Conservation (phyloP, 805 yeast species). For the Myxozyma monticola region DNA sequence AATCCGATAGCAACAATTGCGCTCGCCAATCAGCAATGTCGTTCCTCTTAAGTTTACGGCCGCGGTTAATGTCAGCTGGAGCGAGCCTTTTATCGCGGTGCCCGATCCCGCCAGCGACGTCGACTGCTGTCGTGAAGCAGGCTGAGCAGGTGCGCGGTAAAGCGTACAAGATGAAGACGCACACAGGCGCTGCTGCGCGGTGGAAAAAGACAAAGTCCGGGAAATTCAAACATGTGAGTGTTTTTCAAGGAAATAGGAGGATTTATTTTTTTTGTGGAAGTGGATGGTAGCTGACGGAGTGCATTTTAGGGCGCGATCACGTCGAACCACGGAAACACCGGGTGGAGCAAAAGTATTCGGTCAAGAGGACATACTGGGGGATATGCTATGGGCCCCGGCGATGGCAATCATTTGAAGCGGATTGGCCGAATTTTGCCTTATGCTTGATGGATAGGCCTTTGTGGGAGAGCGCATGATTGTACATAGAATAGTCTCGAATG, state of each 20-base stretch:
- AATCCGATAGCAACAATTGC: too few species aligned
- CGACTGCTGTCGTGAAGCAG: too few species aligned
- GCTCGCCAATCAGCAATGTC: too few species aligned
- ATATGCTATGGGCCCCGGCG: conserved; percentile 18
- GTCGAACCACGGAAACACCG: conserved; percentile 26
- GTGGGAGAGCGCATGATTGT: too few species aligned
- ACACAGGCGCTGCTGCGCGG: conserved; percentile 27
- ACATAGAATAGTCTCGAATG: too few species aligned
- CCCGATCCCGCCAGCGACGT: too few species aligned
- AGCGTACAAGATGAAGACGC: conserved; percentile 28
- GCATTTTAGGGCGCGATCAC: conserved; percentile 26
- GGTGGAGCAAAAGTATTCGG: conserved; percentile 15
- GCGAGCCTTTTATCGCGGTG: too few species aligned
- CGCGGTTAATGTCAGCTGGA: too few species aligned
- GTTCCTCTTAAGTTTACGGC: too few species aligned
- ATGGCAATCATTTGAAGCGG: conserved; percentile 23
- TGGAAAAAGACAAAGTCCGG: conserved; percentile 28
- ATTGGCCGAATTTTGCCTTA: conserved; percentile 18
- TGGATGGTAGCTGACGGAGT: neutral
- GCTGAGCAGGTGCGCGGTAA: too few species aligned
- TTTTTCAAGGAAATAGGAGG: neutral
- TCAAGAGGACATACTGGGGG: conserved; percentile 14
- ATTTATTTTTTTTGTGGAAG: neutral
- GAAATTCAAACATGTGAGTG: conserved; percentile 26
- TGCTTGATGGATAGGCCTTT: too few species aligned